Evolutionary conservation across 2,329 filamentous ascomycete species (phyloP).

Genomic region (Ophiostoma populinum): DNA sequence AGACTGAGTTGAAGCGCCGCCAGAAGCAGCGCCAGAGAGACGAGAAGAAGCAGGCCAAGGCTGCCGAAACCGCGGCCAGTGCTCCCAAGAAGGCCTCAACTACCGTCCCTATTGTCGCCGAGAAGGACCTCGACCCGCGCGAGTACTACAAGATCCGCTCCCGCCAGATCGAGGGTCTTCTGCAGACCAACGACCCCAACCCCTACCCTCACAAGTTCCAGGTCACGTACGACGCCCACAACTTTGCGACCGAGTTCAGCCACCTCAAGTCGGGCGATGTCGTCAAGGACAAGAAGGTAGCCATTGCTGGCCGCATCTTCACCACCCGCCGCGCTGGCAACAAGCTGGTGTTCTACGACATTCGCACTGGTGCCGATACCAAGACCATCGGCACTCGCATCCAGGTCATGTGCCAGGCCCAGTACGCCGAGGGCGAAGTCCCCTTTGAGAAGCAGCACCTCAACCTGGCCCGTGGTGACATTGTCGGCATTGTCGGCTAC

Average conservation of each 20-base stretch:
- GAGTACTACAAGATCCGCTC: conserved; percentile 93
- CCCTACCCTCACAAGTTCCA: conserved; percentile 92
- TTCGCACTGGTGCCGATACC: conserved; percentile 39
- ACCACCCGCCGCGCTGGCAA: conserved; percentile 65
- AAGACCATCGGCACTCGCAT: conserved; percentile 53
- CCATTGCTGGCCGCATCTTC: conserved; percentile 75
- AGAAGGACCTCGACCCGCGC: conserved; percentile 39
- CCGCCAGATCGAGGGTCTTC: conserved; percentile 56
- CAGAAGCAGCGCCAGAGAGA: conserved; percentile 81
- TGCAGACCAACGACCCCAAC: conserved; percentile 51
- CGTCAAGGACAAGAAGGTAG: conserved; percentile 55
- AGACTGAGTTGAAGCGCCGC: conserved; percentile 85
- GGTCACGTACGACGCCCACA: conserved; percentile 62
- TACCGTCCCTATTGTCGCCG: conserved; percentile 33
- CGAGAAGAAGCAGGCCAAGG: conserved; percentile 77
- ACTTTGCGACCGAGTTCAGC: conserved; percentile 64
- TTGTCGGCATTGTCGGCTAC: conserved; percentile 74
- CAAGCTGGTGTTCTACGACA: conserved; percentile 86
- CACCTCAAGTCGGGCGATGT: conserved; percentile 78
- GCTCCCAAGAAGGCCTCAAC: conserved; percentile 39
- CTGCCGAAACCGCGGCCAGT: conserved; percentile 36
- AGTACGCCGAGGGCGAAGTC: conserved; percentile 49
- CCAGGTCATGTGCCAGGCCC: conserved; percentile 83
- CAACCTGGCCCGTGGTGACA: conserved; percentile 75
- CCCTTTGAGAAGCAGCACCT: conserved; percentile 77